These are phyloP conservation scores for Diplocarpon rosae DNA, from an alignment of 2,329 filamentous ascomycete species.

Conservation along the genomic window DNA sequence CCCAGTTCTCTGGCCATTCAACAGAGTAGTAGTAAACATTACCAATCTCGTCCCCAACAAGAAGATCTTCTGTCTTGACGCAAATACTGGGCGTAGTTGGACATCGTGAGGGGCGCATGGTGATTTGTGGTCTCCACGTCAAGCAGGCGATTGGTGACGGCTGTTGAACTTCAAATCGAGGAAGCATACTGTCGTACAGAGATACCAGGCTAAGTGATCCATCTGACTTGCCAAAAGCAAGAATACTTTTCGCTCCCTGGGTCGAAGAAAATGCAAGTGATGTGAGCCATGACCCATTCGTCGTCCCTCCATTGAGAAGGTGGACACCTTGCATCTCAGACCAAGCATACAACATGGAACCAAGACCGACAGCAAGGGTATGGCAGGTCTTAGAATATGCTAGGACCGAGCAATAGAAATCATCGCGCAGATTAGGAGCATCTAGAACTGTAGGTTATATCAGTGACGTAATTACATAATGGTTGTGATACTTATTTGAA, in stretches of 20 bases:
- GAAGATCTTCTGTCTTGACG: conserved; percentile 67
- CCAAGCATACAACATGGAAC: conserved; percentile 76
- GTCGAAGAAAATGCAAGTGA: conserved; percentile 83
- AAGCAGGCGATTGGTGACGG: conserved; percentile 66
- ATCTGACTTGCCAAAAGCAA: conserved; percentile 74
- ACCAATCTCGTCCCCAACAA: conserved; percentile 76
- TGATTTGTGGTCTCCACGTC: conserved; percentile 61
- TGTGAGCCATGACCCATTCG: conserved; percentile 55
- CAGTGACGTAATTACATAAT: conserved; percentile 18
- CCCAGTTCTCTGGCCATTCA: conserved; percentile 65
- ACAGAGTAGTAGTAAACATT: conserved; percentile 80
- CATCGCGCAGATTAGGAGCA: conserved; percentile 78
- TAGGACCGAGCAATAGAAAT: conserved; percentile 89
- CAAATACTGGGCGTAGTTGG: conserved; percentile 33
- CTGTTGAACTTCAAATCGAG: conserved; percentile 67
- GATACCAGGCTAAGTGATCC: conserved; percentile 71
- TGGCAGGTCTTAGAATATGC: conserved; percentile 69
- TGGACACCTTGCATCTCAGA: conserved; percentile 63
- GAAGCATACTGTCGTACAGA: conserved; percentile 51
- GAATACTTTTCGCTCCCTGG: conserved; percentile 63
- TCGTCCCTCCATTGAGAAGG: conserved; percentile 36
- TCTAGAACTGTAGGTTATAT: conserved; percentile 60
- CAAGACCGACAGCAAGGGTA: conserved; percentile 74
- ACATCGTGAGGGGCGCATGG: conserved; percentile 40
- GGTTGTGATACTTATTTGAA: conserved; percentile 42